Conservation (phyloP, 345 rosid species). For the Eucalyptus caleyi region DNA sequence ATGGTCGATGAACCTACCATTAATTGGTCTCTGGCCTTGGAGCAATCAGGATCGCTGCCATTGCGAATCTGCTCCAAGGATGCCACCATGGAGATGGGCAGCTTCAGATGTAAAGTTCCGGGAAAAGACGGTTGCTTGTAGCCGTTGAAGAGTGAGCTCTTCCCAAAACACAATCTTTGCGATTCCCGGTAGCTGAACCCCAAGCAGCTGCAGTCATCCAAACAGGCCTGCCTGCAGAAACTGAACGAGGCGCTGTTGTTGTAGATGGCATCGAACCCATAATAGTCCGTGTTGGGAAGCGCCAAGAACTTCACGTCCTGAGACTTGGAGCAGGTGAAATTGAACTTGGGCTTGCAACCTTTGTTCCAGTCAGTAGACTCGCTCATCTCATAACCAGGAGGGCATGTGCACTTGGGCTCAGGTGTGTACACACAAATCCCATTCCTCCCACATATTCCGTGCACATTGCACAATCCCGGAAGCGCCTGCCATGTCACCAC, state of each 20-base stretch:
- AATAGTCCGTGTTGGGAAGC: conserved; percentile 8
- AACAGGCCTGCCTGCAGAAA: conserved; percentile 5
- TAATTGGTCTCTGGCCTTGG: neutral
- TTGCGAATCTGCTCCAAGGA: neutral
- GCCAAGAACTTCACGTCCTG: conserved; percentile 2
- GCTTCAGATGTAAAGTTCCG: conserved; percentile 6
- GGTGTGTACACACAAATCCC: no score
- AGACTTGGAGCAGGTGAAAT: neutral
- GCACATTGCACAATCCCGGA: no score
- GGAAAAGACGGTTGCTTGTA: conserved; percentile 12
- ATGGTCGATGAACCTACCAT: neutral
- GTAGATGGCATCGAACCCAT: conserved; percentile 13
- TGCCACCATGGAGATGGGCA: conserved; percentile 4
- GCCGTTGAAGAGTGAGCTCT: conserved; percentile 18
- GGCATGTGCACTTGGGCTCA: no score
- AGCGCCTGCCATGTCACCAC: no score
- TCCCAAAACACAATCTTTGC: conserved; percentile 3
- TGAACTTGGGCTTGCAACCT: conserved; percentile 10
- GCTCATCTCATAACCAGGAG: no score
- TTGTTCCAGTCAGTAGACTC: no score
- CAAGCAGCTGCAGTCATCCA: conserved; percentile 15
- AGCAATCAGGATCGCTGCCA: neutral
- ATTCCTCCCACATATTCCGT: no score
- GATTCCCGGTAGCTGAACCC: conserved; percentile 22
- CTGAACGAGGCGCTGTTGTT: neutral